Conservation (phyloP, 768 basidiomycete genomes). For the Panaeolus papilionaceus region DNA sequence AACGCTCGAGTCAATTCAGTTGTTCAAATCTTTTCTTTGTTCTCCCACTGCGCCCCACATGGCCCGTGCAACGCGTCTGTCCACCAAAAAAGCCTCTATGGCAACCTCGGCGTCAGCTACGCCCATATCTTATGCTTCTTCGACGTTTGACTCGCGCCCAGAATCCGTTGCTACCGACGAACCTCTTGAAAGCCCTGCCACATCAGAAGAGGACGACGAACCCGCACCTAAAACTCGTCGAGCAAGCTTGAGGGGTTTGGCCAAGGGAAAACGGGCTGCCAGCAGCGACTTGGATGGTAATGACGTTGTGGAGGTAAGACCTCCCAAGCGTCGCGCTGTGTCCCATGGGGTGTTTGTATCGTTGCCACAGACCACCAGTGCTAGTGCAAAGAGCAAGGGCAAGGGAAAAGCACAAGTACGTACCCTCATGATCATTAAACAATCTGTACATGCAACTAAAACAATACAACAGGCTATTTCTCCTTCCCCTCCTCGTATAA, state of each 20-base stretch:
- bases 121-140: constrained; percentile 52
- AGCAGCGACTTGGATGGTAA: constrained; percentile 31
- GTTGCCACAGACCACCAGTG: constrained; percentile 31
- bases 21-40: constrained; percentile 5
- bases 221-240: constrained; percentile 10
- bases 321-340: constrained; percentile 43
- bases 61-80: constrained; percentile 35
- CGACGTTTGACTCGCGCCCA: constrained; percentile 53
- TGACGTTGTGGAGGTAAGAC: constrained; percentile 32
- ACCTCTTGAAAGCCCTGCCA: constrained; percentile 54
- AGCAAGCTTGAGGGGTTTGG: constrained; percentile 13
- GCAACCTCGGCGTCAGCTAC: constrained; percentile 40
- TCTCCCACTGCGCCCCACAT: constrained; percentile 3
- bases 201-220: constrained; percentile 51
- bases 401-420: constrained; percentile 44
- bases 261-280: constrained; percentile 25
- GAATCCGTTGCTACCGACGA: constrained; percentile 44
- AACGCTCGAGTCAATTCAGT: constrained; percentile 9
- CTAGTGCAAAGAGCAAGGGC: constrained; percentile 35
- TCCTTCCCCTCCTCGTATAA: constrained; percentile 34
- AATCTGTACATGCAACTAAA: neutral
- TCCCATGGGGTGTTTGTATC: constrained; percentile 42
- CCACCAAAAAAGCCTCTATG: constrained; percentile 34
- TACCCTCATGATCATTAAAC: neutral
- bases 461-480: constrained; percentile 37